Conservation (phyloP, 2,329 filamentous ascomycete genomes). For the Colletotrichum eremochloae region DNA sequence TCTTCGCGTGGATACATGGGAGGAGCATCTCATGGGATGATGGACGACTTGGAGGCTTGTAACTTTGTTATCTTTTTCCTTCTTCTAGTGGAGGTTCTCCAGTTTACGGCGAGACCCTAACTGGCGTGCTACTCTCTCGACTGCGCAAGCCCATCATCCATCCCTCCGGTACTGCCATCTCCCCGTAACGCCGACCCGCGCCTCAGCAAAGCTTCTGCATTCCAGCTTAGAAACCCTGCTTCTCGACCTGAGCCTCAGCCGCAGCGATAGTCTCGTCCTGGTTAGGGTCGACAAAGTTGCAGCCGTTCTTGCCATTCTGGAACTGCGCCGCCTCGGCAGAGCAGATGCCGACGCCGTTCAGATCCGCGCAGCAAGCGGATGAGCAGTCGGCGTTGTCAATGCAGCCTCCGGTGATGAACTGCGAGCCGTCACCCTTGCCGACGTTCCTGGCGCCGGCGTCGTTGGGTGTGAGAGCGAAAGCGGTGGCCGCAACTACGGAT, state of each 20-base stretch:
- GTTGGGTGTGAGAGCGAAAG: conserved; percentile 45
- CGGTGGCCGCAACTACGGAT: conserved; percentile 41
- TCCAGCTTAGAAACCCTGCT: conserved; percentile 40
- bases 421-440: conserved; percentile 42
- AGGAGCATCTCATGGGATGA: not conserved
- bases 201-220: conserved; percentile 18
- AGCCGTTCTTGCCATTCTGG: conserved; percentile 51
- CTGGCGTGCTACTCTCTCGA: not conserved
- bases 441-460: conserved; percentile 42
- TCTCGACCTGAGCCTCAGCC: conserved; percentile 36
- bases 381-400: conserved; percentile 48
- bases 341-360: conserved; percentile 47
- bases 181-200: too few species aligned
- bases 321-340: conserved; percentile 48
- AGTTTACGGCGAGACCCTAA: too few species aligned
- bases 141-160: too few species aligned
- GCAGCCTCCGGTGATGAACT: conserved; percentile 51
- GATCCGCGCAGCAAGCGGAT: conserved; percentile 48
- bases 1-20: not conserved
- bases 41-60: not conserved
- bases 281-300: conserved; percentile 48
- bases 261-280: conserved; percentile 34
- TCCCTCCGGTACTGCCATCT: too few species aligned
- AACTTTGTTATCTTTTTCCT: not conserved
- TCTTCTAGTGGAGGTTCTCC: not conserved